Base-by-base conservation (phyloP, 2,329 filamentous ascomycete species). In the Penicillium janthinellum region DNA sequence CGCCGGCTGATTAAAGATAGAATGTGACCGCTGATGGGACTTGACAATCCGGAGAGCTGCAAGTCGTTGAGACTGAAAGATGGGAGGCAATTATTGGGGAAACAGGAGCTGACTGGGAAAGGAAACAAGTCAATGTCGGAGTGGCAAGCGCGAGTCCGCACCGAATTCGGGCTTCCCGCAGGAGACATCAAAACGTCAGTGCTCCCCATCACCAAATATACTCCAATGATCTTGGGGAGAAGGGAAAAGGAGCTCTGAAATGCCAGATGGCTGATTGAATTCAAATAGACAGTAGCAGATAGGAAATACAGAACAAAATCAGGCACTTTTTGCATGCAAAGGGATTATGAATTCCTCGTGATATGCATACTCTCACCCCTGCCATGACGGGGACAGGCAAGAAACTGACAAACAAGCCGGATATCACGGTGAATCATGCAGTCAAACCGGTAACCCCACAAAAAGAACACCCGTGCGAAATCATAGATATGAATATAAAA, bases 401-500 rank as follows among this genome's bases (percentile, higher is more conserved):
- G 64, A 64, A 71, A 64, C 67, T 67, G 67, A 62, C 58, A 69
- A 70, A 72, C 70, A 74, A 73, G 68, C 71, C 68, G 70, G 73
- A 75, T 75, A 75, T 74, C 73, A 70, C 64, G 69, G 66, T 52
- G 63, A 70, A 70, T 61, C 55, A 70, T 64, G 70, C 64, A 67
- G 71, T 62, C 62, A 65, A 69, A 73, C 68, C 68, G 59, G 53
- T 56, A 64, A 61, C 67, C 65, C 69, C 61, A 64, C 49, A 63
- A 67, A 37, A 54, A 14, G 66, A 67, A 70, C 67, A 65, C 62
- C 64, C 61, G 52, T 62, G 62, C 66, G 60, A 65, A 63, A 57
- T 51, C 66, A 41, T 15, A 44, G 5, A 41, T 52, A 60, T 57
- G 59, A 35, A 60, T 53, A 60, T 54, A 58, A 34, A 48, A 39